Base-by-base conservation (phyloP, 805 yeast genomes). In the Candida vaughaniae region DNA sequence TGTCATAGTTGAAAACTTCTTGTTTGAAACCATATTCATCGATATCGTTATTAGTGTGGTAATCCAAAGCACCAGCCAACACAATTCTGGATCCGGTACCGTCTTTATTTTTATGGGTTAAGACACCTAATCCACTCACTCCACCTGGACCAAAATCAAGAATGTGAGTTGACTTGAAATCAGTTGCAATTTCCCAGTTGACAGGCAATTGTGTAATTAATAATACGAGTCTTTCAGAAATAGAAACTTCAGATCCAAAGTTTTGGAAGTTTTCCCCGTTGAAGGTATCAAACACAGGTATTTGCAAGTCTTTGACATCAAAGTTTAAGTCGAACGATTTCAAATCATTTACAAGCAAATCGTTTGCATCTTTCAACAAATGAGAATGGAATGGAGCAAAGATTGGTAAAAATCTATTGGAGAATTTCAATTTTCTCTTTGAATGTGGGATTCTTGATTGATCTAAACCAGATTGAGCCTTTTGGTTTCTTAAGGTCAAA, bases 81-180 rank as follows among this genome's bases (percentile, higher is more conserved):
- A 93, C 87, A 47, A 91, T 73, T 66, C 99, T 85, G 33, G 85
- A 85, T 66, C 99, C 99, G 35, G 97, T 88, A 64, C 99, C 99
- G 55, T 93, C 99, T 66, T 91, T 93, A 74, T 91, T 93, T 69
- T 95, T 84, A 68, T 89, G 96, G 40, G 99, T 93, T 52, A 93
- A 75, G 45, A 85, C 85, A 68, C 99, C 99, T 49, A 93, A 74
- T 54, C 99, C 99, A 30, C 97, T 86, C 25, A 87, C 81, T 52
- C 98, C 98, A 66, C 99, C 99, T 45, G 99, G 99, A 60, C 99
- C 99, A 53, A 93, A 93, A 68, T 93, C 99, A 45, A 93, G 64
- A 53, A 93, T 78, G 61, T 93, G 99, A 31, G 97, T 85, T 18
- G 93, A 77, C 32, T 76, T 61, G 61, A 86, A 87, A 48, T 77